Base-by-base conservation (phyloP, 768 basidiomycete species). In the Lactarius sp. region DNA sequence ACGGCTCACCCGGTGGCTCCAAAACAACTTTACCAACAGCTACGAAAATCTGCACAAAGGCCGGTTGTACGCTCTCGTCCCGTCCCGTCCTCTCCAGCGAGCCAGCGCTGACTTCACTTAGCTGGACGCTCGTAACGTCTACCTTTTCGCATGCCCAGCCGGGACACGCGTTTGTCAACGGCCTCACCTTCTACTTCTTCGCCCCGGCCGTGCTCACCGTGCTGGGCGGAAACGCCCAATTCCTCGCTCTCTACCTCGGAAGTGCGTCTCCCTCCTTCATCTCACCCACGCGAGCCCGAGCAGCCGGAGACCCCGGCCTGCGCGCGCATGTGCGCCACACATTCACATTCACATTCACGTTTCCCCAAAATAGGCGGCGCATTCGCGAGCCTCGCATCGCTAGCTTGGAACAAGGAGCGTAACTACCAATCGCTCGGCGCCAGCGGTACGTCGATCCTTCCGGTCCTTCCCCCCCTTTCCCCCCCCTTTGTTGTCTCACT, bases 121-220 rank as follows among this genome's bases (percentile, higher is more conserved):
- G 91, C 71, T 92, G 89, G 88, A 90, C 88, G 0, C 75, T 85
- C 31, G 66, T 91, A 10, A 88, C 90, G 0, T 77, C 82, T 18
- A 79, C 78, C 63, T 93, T 94, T 77, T 90, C 89, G 4, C 90
- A 92, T 69, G 73, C 79, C 67, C 77, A 80, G 34, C 44, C 78
- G n/a, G 66, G 71, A 0, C 90, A 92, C 70, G 80, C 88, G 4
- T 66, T 90, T n/a, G 79, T 90, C 72, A 92, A 92, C 69, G 84
- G 83, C n/a, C 80, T 90, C 70, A 85, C 87, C 0, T 90, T 84
- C 74, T 90, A 79, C 73, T 92, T 88, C 75, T 83, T 92, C 81
- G 88, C 85, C 0, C 83, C 79, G 1, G 74, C 83, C 3, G 83
- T 89, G 52, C 77, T 92, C 33, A 69, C 74, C 18, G 74, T 86